Base-by-base conservation (phyloP, 768 basidiomycete species). In the Sporobolomyces pararoseus region DNA sequence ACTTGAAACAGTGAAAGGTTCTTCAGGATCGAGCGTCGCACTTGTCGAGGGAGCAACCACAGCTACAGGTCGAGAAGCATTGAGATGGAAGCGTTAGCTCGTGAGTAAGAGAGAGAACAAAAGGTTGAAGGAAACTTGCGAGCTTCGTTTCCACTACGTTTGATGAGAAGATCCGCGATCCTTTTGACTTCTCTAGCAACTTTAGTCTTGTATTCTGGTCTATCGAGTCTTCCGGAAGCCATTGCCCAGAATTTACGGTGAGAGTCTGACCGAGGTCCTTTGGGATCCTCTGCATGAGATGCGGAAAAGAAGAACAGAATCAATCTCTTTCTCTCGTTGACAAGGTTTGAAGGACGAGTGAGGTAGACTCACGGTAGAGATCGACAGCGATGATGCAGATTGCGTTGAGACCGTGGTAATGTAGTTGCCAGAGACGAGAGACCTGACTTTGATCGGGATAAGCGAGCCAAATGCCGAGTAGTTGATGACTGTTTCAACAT, bases 381-480 rank as follows among this genome's bases (percentile, higher is more conserved):
- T 75, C 73, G 44, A 75, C 12, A 2, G 66, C 63, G 34, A 61
- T 29, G 27, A 71, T 29, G 49, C 62, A 44, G 23, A 71, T 4
- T 10, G 70, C 70, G 55, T 71, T 75, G 32, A 71, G 52, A 23
- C 60, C 57, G 65, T 71, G 59, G 52, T 50, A 66, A 10, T 39
- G 25, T 25, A 68, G 54, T 16, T 29, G 29, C 59, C 60, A 62
- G 19, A 65, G 27, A 3, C 64, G 59, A 19, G 64, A 32, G 14
- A 70, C 52, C 13, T 59, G n/a, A 35, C 55, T 53, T 34, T 54
- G n/a, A n/a, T 65, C 69, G 16, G 25, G 35, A 54, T 65, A 70
- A 12, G 63, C 64, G 44, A 65, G 69, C 47, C 42, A 66, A 37
- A 70, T 61, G 1, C 60, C 64, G 52, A 70, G 46, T 9, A 65